These are phyloP conservation scores for Hypoxylon sp. DNA, from an alignment of 2,329 filamentous ascomycete species.

Conservation along the genomic window DNA sequence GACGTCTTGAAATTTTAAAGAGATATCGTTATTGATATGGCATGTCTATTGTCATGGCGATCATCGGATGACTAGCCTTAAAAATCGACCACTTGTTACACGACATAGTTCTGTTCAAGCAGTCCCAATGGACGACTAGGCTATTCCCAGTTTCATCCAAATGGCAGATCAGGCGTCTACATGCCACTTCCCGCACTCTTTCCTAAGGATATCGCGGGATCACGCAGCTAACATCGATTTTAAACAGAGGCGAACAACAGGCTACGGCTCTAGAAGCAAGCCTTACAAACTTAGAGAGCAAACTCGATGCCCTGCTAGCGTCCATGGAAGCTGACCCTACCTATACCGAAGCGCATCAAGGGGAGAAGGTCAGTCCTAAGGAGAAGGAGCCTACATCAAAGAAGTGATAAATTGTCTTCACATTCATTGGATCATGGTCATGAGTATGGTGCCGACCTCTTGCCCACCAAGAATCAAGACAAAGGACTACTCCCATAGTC, in stretches of 20 bases:
- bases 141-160: conserved; percentile 7
- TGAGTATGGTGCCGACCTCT: conserved; percentile 9
- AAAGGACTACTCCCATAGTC: too few species aligned
- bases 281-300: conserved; percentile 53
- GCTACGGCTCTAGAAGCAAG: conserved; percentile 54
- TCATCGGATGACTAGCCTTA: conserved; percentile 27
- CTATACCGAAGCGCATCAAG: conserved; percentile 4
- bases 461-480: too few species aligned
- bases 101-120: neutral
- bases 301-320: conserved; percentile 54
- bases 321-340: conserved; percentile 47
- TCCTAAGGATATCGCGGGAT: conserved; percentile 8
- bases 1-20: conserved; percentile 8
- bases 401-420: conserved; percentile 23
- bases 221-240: conserved; percentile 31
- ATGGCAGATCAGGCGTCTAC: conserved; percentile 19
- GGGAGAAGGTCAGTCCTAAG: conserved; percentile 8
- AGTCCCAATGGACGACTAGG: conserved; percentile 2
- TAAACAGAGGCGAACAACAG: conserved; percentile 54
- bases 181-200: conserved; percentile 13
- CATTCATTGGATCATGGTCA: conserved; percentile 16
- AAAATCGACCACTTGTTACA: conserved; percentile 5
- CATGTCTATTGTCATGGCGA: conserved; percentile 17
- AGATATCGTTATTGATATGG: conserved; percentile 10
- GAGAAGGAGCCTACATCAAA: conserved; percentile 29